A percentile compares a stretch with the other conserved stretches of the same genome.
Evolutionary conservation across 805 yeast genomes (phyloP).

Genomic region (Metschnikowia noctiluminum): DNA sequence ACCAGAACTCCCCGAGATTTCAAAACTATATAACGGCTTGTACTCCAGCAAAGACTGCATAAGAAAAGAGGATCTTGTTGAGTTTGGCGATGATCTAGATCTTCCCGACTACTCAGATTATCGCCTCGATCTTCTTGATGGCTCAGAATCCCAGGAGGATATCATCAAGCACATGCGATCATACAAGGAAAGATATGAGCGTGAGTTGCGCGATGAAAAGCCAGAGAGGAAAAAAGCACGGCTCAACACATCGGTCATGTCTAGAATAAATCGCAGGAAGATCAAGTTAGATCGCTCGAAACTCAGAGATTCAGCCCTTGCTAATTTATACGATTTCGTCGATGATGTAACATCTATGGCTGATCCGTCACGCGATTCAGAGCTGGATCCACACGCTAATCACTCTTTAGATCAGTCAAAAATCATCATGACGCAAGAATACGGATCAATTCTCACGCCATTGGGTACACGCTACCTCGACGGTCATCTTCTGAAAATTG

Average conservation of each 20-base stretch:
- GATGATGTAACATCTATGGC: not conserved
- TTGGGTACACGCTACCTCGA: slow-evolving; percentile 6
- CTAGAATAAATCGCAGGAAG: not conserved
- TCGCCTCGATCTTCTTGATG: slow-evolving; percentile 16
- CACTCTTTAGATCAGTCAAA: not conserved
- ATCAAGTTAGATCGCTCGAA: not conserved
- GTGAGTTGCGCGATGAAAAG: not conserved
- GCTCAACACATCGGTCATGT: not conserved
- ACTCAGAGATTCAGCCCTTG: slow-evolving; percentile 1
- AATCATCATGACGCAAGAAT: not conserved
- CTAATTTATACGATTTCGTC: slow-evolving; percentile 1
- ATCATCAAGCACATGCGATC: slow-evolving; percentile 4
- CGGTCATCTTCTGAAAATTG: not conserved
- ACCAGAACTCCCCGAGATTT: slow-evolving; percentile 5
- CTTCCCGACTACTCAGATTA: slow-evolving; percentile 8
- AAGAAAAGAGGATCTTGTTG: slow-evolving; percentile 10
- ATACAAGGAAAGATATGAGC: slow-evolving; percentile 2
- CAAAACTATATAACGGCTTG: slow-evolving; percentile 15
- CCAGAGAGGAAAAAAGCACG: not conserved
- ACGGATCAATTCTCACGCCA: slow-evolving; percentile 1
- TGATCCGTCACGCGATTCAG: not conserved
- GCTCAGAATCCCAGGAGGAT: slow-evolving; percentile 8
- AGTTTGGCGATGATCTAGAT: slow-evolving; percentile 10
- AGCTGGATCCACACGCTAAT: not conserved
- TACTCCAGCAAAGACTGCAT: slow-evolving; percentile 10